Conservation (phyloP, 2,329 filamentous ascomycete species). For the Claviceps arundinis region DNA sequence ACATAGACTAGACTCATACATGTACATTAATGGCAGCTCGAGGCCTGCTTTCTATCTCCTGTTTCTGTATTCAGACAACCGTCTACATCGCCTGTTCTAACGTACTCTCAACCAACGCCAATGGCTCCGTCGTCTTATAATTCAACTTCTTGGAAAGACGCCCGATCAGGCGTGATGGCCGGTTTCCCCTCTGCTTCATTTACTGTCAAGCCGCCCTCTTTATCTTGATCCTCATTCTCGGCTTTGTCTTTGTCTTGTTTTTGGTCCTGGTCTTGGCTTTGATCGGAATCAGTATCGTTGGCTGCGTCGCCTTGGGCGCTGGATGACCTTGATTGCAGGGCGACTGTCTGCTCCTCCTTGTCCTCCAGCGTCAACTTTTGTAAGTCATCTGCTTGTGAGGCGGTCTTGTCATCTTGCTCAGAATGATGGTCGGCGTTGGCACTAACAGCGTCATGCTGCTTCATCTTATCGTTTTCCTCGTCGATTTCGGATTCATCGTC, state of each 20-base stretch:
- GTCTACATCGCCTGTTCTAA: no score
- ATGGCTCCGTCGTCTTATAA: slow-evolving; percentile 24
- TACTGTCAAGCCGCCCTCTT: slow-evolving; percentile 18
- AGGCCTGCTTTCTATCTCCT: no score
- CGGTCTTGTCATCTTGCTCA: slow-evolving; percentile 23
- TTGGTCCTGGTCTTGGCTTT: slow-evolving; percentile 10
- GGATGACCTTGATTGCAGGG: slow-evolving; percentile 27
- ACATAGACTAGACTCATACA: no score
- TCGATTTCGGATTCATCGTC: slow-evolving; percentile 2
- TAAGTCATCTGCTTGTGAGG: slow-evolving; percentile 26
- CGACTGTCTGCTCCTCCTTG: slow-evolving; percentile 39
- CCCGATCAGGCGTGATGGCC: slow-evolving; percentile 37
- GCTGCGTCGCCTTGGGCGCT: slow-evolving; percentile 10
- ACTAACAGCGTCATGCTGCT: slow-evolving; percentile 13
- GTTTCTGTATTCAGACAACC: no score
- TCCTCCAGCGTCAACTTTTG: slow-evolving; percentile 45
- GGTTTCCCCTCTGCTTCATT: slow-evolving; percentile 24
- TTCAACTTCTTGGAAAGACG: slow-evolving; percentile 52
- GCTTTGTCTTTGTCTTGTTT: slow-evolving; percentile 9
- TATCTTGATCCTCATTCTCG: slow-evolving; percentile 5
- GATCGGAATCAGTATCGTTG: slow-evolving; percentile 14
- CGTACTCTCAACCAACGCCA: neutral
- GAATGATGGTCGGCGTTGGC: slow-evolving; percentile 7
- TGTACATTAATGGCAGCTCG: no score
- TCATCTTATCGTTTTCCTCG: slow-evolving; percentile 11